These are phyloP conservation scores for Aspergillus cristatus DNA, from an alignment of 495 filamentous ascomycete genomes.

Conservation along the genomic window DNA sequence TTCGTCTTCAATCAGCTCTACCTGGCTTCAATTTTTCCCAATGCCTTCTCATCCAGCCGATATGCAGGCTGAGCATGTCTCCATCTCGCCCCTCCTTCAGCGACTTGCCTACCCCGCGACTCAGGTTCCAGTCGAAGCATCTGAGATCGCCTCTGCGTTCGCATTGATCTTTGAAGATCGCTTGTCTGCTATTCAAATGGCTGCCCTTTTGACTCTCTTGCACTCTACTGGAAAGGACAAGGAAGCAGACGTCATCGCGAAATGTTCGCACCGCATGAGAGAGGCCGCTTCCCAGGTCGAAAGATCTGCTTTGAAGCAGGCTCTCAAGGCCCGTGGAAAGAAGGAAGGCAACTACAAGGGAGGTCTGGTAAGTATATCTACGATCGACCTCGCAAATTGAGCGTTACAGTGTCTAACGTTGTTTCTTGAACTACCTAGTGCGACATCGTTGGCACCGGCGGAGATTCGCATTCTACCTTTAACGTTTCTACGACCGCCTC, in stretches of 20 bases:
- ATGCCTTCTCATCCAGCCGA: conserved; percentile 14
- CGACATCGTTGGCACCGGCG: conserved; percentile 97
- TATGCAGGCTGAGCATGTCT: conserved; percentile 38
- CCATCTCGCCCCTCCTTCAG: conserved; percentile 74
- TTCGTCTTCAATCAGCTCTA: not conserved
- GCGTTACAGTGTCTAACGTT: conserved; percentile 3
- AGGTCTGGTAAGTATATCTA: conserved; percentile 46
- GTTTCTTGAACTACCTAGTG: conserved; percentile 41
- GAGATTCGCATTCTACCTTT: conserved; percentile 93
- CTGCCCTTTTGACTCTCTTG: conserved; percentile 74
- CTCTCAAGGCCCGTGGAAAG: conserved; percentile 45
- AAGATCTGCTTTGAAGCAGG: conserved; percentile 43
- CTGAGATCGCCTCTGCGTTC: conserved; percentile 80
- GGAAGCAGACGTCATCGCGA: conserved; percentile 68
- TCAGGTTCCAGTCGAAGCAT: conserved; percentile 49
- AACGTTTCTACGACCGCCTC: conserved; percentile 94
- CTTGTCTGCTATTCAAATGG: conserved; percentile 73
- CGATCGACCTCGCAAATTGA: not conserved
- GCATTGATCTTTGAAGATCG: conserved; percentile 80
- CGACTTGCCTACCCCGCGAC: conserved; percentile 62
- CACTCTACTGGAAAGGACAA: conserved; percentile 79
- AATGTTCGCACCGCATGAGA: conserved; percentile 60
- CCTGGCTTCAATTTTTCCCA: not conserved
- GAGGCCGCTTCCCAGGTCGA: conserved; percentile 62
- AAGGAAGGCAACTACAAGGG: conserved; percentile 62